Conservation (phyloP, 805 yeast species). For the Lipomyces starkeyi region DNA sequence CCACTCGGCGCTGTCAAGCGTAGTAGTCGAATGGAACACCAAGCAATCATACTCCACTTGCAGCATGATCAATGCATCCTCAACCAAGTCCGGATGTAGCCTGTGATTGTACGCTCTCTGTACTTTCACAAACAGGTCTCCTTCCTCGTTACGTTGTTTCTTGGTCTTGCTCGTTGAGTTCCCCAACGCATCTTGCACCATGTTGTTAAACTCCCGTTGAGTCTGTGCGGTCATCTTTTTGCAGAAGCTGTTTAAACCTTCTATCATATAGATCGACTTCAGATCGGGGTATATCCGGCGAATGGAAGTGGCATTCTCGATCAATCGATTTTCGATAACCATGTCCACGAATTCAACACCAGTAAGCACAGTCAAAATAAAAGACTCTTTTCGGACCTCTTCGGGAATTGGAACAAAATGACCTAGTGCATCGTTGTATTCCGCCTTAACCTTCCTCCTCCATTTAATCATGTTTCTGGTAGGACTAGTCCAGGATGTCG, state of each 20-base stretch:
- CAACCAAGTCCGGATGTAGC: slow-evolving; percentile 20
- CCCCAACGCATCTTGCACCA: slow-evolving; percentile 28
- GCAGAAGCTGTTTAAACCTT: slow-evolving; percentile 25
- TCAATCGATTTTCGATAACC: slow-evolving; percentile 23
- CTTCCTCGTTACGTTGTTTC: slow-evolving; percentile 8
- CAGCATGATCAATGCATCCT: slow-evolving; percentile 27
- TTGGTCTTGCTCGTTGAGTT: background rate
- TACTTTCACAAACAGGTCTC: slow-evolving; percentile 8
- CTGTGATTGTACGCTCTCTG: slow-evolving; percentile 10
- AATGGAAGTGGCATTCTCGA: slow-evolving; percentile 2
- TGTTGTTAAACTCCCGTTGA: slow-evolving; percentile 25
- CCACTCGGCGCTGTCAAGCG: slow-evolving; percentile 36
- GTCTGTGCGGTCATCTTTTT: slow-evolving; percentile 13
- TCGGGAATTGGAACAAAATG: slow-evolving; percentile 35
- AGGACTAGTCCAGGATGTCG: slow-evolving; percentile 24
- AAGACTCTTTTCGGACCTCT: slow-evolving; percentile 29
- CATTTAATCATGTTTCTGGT: slow-evolving; percentile 31
- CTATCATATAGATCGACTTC: slow-evolving; percentile 31
- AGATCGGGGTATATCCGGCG: slow-evolving; percentile 14
- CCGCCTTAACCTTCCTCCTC: slow-evolving; percentile 33
- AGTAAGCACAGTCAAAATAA: slow-evolving; percentile 19
- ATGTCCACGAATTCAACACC: slow-evolving; percentile 29
- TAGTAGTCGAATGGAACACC: slow-evolving; percentile 24
- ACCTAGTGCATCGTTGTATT: slow-evolving; percentile 24
- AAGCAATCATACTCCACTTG: slow-evolving; percentile 29